Evolutionary conservation across 2,329 filamentous ascomycete genomes (phyloP), one percentile per base, ranked within the genome.

Genomic region (Biscogniauxia mediterranea): DNA sequence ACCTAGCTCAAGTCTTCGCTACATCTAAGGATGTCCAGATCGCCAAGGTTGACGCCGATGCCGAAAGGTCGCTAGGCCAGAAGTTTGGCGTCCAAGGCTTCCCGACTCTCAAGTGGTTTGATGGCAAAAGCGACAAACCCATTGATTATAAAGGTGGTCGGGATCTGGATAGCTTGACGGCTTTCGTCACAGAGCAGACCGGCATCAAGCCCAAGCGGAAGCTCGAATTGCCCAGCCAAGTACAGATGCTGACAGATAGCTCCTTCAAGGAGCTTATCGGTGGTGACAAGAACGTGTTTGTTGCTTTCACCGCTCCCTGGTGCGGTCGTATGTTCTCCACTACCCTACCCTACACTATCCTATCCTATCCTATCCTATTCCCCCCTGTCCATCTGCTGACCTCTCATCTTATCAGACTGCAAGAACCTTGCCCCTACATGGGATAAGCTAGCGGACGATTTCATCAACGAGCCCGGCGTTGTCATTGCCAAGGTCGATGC

Each of bases 251-350:
- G 76, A 93, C 85, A 56, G 93, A 98, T 73, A 77, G 83, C 69
- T 87, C 86, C 61, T 98, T 98, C 79, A 86, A 88, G 77, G 81
- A 88, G 74, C 81, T 85, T 62, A 82, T 97, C 80, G 94, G 94
- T 66, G 83, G 87, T 56, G 91, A 96, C 66, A 93, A 96, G 85
- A 84, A 96, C 77, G 92, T 96, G 20, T 78, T 99, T 59, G 93
- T 99, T 75, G 93, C 96, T 53, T 99, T 99, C 78, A 99, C 96
- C 69, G 94, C 95, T 57, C 93, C 95, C 57, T 98, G 94, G 95
- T 99, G 95, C 79, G 94, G 94, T 77, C 94, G 95, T 98, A 86
- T 79, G 93, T 90, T 68, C 68, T 62, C n/a, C 55, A 61, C 13
- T 55, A 50, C 20, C 32, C 11, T 42, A 26, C 61, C 54, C 56